phyloP scores from a whole-genome alignment of 148 eudicot genomes.

The Fallopia convolvulus region DNA sequence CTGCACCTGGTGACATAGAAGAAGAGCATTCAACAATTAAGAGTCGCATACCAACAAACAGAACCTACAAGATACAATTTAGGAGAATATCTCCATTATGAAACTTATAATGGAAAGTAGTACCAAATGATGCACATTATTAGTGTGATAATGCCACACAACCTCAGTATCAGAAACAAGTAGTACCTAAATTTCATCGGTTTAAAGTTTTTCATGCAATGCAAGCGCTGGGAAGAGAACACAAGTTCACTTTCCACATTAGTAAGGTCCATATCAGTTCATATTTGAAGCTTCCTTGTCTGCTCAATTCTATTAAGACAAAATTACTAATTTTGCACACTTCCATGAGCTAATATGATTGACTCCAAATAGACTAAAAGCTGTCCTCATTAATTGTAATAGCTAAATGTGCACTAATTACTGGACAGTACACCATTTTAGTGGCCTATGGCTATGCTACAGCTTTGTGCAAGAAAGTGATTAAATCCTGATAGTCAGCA shows the following conservation, averaged over 20 bases:
- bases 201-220: not conserved
- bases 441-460: not conserved
- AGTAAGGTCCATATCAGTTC: too few species aligned
- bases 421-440: not conserved
- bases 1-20: conserved; percentile 54
- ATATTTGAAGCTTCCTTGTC: too few species aligned
- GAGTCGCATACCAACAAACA: not conserved
- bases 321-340: not conserved
- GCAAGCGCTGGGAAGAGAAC: not conserved
- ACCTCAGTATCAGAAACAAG: not conserved
- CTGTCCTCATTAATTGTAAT: not conserved
- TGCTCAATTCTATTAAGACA: too few species aligned
- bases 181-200: not conserved
- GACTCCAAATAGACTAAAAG: not conserved
- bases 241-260: not conserved
- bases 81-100: not conserved
- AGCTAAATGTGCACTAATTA: not conserved
- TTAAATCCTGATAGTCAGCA: not conserved
- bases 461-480: not conserved
- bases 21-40: not conserved
- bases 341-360: not conserved
- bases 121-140: not conserved
- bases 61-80: not conserved
- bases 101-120: not conserved
- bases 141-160: conserved; percentile 1